Base-by-base conservation (phyloP, 164 flowering plant genomes). In the Vitis rotundifolia region DNA sequence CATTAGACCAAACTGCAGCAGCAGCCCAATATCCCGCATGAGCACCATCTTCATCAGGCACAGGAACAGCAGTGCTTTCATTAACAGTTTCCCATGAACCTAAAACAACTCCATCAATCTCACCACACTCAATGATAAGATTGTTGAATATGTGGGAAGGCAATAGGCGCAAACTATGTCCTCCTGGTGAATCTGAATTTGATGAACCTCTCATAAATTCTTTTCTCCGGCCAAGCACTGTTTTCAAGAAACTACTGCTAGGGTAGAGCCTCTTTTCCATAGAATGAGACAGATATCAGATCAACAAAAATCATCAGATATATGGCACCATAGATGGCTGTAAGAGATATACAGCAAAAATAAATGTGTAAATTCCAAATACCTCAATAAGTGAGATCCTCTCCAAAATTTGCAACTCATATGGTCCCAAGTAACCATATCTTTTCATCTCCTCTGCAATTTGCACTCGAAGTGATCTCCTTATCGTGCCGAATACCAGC, bases 101-200 rank as follows among this genome's bases (percentile, higher is more conserved):
- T 69, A 85, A 71, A 72, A 96, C 97, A 73, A 84, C 93, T 70
- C 99, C 99, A 86, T 93, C 97, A 78, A 96, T 74, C 75, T 96
- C 99, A 65, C 97, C 97, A 70, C 95, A 96, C 51, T 82, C 83
- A 63, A 96, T 83, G 50, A 29, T 48, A 71, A 76, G 59, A 73
- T 83, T 76, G 63, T 77, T 68, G 60, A 67, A 69, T 58, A 72
- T 51, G 78, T 62, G 74, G 18, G 83, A 79, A 79, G 73, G 77
- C 71, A 74, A 68, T 50, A 90, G 63, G 31, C 58, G 81, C 76
- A 89, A 69, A 64, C 63, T 72, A 31, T 74, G 57, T 77, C 68
- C 83, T 67, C 73, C 78, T 9, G 72, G 68, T 66, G 71, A 72
- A 68, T 65, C 66, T 52, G 53, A 63, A 79, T 69, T 64, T 48